These are phyloP conservation scores for Candida xiaguanensis DNA, from an alignment of 805 yeast genomes.

Conservation along the genomic window DNA sequence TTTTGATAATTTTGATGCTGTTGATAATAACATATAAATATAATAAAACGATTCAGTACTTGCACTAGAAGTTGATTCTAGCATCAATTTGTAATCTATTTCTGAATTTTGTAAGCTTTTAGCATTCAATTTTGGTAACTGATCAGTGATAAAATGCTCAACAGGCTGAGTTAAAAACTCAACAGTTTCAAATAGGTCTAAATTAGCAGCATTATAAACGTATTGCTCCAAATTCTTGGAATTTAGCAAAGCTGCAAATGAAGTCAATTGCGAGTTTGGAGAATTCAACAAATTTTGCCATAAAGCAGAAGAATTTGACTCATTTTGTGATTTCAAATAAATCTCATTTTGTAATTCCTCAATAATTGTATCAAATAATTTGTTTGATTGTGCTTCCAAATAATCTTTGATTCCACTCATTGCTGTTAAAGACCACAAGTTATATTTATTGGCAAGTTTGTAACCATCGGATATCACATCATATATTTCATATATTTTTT, in stretches of 20 bases:
- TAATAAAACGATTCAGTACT: constrained; percentile 48
- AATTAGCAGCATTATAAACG: constrained; percentile 52
- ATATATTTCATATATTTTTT: constrained; percentile 65
- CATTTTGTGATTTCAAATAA: constrained; percentile 44
- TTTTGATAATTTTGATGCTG: constrained; percentile 58
- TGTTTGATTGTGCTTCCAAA: constrained; percentile 53
- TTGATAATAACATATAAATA: constrained; percentile 48
- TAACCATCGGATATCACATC: constrained; percentile 44
- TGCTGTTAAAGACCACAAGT: constrained; percentile 57
- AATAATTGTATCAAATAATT: constrained; percentile 65
- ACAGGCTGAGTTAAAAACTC: constrained; percentile 29
- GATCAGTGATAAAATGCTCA: constrained; percentile 24
- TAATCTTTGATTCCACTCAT: constrained; percentile 48
- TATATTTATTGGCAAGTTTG: constrained; percentile 45
- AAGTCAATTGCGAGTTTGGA: constrained; percentile 32
- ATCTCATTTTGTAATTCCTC: constrained; percentile 72
- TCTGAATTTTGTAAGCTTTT: constrained; percentile 16
- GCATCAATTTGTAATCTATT: constrained; percentile 26
- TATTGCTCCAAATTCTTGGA: constrained; percentile 49
- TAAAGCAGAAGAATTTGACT: background rate
- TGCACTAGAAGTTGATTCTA: constrained; percentile 26
- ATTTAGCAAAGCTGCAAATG: constrained; percentile 30
- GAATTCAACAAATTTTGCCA: constrained; percentile 24
- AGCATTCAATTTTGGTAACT: constrained; percentile 25
- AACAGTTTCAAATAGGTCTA: constrained; percentile 52